These are phyloP conservation scores for Penicillium hordei DNA, from an alignment of 2,329 filamentous ascomycete genomes.

Conservation along the genomic window DNA sequence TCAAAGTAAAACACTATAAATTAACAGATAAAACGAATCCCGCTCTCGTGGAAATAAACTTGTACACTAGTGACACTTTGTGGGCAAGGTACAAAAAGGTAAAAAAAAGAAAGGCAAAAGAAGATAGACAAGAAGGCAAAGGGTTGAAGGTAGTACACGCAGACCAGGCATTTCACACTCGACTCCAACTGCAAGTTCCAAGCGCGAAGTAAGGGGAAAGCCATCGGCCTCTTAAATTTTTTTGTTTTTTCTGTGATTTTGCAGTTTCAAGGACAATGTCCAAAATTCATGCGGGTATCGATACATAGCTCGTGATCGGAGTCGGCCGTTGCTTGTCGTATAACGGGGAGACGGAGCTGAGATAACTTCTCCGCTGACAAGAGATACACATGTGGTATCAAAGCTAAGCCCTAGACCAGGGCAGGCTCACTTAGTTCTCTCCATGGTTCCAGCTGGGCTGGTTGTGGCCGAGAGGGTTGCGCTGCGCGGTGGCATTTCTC, in stretches of 20 bases:
- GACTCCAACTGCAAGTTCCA: not conserved
- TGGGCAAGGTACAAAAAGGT: not conserved
- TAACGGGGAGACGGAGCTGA: not conserved
- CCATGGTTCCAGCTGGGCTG: conserved; percentile 46
- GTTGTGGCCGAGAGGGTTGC: conserved; percentile 30
- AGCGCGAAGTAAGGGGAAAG: not conserved
- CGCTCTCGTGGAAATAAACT: not conserved
- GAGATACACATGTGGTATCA: not conserved
- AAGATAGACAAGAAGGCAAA: conserved; percentile 6
- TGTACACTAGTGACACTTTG: not conserved
- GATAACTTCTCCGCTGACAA: not conserved
- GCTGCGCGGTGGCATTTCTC: conserved; percentile 28
- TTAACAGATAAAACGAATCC: not conserved
- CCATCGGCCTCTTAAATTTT: not conserved
- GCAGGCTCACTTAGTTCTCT: conserved; percentile 27
- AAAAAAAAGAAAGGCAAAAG: not conserved
- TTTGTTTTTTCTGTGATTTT: not conserved
- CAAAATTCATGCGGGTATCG: conserved; percentile 22
- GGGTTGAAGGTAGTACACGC: conserved; percentile 1
- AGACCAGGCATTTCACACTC: not conserved
- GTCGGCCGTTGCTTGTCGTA: conserved; percentile 11
- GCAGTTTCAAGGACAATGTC: conserved; percentile 6
- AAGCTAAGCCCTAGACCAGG: not conserved
- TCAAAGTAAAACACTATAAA: not conserved
- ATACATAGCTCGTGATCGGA: conserved; percentile 26